Base-by-base conservation (phyloP, 1,139 yeast genomes). In the Kurtzmaniella quercitrusa region DNA sequence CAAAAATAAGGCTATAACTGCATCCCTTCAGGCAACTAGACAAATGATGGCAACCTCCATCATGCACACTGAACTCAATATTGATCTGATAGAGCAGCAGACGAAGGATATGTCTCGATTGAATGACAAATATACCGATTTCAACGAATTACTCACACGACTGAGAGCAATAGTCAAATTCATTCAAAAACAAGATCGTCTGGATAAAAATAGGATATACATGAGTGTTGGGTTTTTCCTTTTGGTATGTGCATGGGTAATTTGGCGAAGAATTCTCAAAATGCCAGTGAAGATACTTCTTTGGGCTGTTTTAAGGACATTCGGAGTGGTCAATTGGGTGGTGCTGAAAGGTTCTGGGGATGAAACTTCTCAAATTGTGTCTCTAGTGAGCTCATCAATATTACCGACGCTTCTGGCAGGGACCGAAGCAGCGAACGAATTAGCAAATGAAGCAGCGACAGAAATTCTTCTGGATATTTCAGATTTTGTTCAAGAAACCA, bases 161-260 rank as follows among this genome's bases (percentile, higher is more conserved):
- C 79, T 87, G 1, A 71, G 68, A 42, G 70, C 72, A 36, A 71
- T 84, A 38, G 86, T 84, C 36, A 69, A 71, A 48, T 75, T 81
- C 45, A 78, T 84, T 43, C 88, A 84, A 52, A 79, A 79, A 53
- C 86, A 87, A 41, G 88, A 85, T 52, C 68, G 72, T 43, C 64
- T 73, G 47, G 93, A 85, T 53, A 70, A 85, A 41, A 66, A 76
- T 40, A 65, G 79, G 44, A 83, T 84, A 54, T 78, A 80, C 49
- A 59, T 76, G 42, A 71, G 87, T 23, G 53, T 84, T 38, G 80
- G 78, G 16, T 80, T 84, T 49, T 71, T 84, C 45, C 64, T 72
- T 2, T 49, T 72, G 2, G 83, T 82, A 32, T 66, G 85, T 48
- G 55, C 64, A 2, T 83, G 87, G 84, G 79, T 84, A 17, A 49